Evolutionary conservation across 129 eudicot genomes (phyloP), one percentile per base, ranked within the genome.

Genomic region (Pseudognaphalium luteoalbum): DNA sequence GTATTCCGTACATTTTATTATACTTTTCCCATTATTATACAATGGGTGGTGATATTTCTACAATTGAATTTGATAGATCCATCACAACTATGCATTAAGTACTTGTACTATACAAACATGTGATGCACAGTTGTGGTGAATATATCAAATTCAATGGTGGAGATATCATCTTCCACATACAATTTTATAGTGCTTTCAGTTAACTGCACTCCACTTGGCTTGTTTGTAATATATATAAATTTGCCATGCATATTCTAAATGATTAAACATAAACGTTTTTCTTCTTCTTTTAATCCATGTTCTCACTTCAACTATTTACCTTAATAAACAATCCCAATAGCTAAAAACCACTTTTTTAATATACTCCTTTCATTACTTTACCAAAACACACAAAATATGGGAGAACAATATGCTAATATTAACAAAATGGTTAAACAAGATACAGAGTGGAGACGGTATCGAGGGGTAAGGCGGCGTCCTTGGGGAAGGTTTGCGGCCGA

Each of bases 401-500:
- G 60, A 58, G 8, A 17, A 2, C 75, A 67, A 15, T n/a, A 76
- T 34, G 58, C 29, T 17, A 65, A 32, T 1, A n/a, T n/a, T n/a
- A 66, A 52, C 14, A 66, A 77, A 58, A 39, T 11, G 17, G 41
- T 14, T 58, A 70, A 77, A 68, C 60, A 68, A 11, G 21, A 68
- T 3, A 62, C 15, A 5, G 83, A 79, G 66, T 79, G 83, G 83
- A 51, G 59, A 42, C 65, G 83, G 41, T 79, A 71, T 17, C 29
- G 58, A 68, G 84, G 84, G 11, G 81, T 81, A 76, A 68, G 84
- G 67, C 42, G 80, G 47, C 80, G 80, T 64, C 80, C 83, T 4
- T 80, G 80, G 76, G 81, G 85, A 47, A 65, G 74, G 52, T 81
- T 81, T 14, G 81, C 78, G 6, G 85, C 85, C 0, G 85, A 81